Percentiles rank a stretch among this genome's conserved stretches.
Evolutionary conservation across 2,329 filamentous ascomycete genomes (phyloP).

Genomic region (Xylaria sp.): DNA sequence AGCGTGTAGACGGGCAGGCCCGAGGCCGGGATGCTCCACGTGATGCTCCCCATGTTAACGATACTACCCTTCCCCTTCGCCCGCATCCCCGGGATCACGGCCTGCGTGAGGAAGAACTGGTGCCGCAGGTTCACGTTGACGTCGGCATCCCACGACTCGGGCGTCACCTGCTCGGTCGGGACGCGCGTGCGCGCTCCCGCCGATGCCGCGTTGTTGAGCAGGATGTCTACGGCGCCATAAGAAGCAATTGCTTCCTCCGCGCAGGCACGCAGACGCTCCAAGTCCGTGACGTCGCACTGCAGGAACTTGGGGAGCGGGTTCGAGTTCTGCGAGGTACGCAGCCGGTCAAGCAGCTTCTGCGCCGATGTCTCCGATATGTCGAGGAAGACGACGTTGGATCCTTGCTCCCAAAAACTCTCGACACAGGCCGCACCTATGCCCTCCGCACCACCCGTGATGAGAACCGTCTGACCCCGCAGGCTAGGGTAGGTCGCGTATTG

Average conservation of each 20-base stretch:
- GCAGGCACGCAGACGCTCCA: conserved; percentile 49
- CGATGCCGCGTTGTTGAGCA: conserved; percentile 53
- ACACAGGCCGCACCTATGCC: conserved; percentile 59
- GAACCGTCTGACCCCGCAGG: conserved; percentile 53
- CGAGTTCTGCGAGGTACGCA: conserved; percentile 36
- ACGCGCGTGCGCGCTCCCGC: conserved; percentile 44
- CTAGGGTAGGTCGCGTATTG: conserved; percentile 55
- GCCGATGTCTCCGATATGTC: conserved; percentile 53
- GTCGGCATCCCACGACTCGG: conserved; percentile 55
- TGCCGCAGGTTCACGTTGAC: conserved; percentile 59
- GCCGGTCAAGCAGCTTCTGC: conserved; percentile 44
- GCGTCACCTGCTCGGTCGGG: conserved; percentile 51
- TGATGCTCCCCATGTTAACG: conserved; percentile 55
- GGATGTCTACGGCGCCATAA: conserved; percentile 47
- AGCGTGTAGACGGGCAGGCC: conserved; percentile 51
- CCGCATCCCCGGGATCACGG: conserved; percentile 51
- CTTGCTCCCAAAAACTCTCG: conserved; percentile 57
- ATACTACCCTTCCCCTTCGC: conserved; percentile 49
- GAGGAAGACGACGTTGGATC: conserved; percentile 57
- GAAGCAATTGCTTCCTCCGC: conserved; percentile 49
- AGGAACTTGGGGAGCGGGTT: conserved; percentile 51
- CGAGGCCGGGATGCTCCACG: conserved; percentile 51
- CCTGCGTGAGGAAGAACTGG: conserved; percentile 56
- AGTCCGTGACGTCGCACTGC: conserved; percentile 56
- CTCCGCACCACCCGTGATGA: conserved; percentile 59